These are phyloP conservation scores for Chytridium lagenaria DNA, from an alignment of 371 early-diverging fungal species.

Conservation along the genomic window DNA sequence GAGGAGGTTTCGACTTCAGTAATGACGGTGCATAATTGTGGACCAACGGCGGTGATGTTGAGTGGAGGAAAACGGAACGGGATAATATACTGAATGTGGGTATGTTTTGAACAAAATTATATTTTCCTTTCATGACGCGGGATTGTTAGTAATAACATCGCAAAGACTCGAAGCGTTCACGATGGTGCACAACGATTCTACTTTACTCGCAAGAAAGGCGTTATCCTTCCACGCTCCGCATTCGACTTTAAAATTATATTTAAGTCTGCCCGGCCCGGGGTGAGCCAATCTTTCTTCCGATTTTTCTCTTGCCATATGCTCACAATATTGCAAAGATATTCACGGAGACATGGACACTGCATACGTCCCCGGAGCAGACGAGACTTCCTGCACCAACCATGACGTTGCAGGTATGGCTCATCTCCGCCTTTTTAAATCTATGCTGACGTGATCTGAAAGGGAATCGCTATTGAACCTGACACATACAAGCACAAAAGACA, in stretches of 20 bases:
- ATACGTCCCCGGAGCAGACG: slow-evolving; percentile 30
- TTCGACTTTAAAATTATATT: slow-evolving; percentile 56
- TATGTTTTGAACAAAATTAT: no score
- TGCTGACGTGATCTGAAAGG: slow-evolving; percentile 24
- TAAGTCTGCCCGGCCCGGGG: slow-evolving; percentile 52
- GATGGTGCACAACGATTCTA: slow-evolving; percentile 52
- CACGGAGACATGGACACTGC: slow-evolving; percentile 47
- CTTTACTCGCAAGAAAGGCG: slow-evolving; percentile 49
- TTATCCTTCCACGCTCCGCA: slow-evolving; percentile 54
- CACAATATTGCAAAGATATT: no score
- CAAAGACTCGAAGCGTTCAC: slow-evolving; percentile 29
- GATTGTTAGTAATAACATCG: no score
- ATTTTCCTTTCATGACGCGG: no score
- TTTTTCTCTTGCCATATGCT: neutral
- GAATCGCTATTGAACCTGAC: slow-evolving; percentile 52
- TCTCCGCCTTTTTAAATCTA: neutral
- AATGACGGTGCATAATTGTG: slow-evolving; percentile 54
- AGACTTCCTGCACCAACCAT: slow-evolving; percentile 24
- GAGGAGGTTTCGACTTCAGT: slow-evolving; percentile 46
- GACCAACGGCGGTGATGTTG: slow-evolving; percentile 45
- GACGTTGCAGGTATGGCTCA: slow-evolving; percentile 35
- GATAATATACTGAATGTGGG: no score
- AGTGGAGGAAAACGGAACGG: slow-evolving; percentile 42
- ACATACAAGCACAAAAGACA: slow-evolving; percentile 25
- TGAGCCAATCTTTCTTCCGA: slow-evolving; percentile 31